phyloP scores from a whole-genome alignment of 192 early-diverging fungal species.

The Coemansia sp. region DNA sequence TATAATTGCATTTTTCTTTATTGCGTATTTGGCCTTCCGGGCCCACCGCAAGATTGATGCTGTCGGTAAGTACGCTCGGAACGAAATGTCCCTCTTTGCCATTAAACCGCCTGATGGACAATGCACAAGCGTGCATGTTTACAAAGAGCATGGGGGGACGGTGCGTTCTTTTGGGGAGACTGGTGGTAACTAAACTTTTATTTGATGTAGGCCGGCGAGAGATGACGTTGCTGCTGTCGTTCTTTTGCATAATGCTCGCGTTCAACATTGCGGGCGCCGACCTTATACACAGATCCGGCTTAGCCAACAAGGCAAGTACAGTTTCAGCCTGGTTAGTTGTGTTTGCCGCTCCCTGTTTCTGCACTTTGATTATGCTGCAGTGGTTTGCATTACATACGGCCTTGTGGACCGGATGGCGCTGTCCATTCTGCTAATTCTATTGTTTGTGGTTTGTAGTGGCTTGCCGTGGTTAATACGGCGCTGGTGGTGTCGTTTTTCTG shows the following conservation, averaged over 20 bases:
- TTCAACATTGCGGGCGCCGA: constrained; percentile 46
- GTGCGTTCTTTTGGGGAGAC: no score
- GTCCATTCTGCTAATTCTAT: constrained; percentile 2
- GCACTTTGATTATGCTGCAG: constrained; percentile 6
- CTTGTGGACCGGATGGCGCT: constrained; percentile 6
- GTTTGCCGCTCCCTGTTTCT: background rate
- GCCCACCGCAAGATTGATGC: constrained; percentile 52
- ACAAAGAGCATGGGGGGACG: no score
- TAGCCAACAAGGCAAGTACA: constrained; percentile 41
- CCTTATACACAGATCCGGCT: constrained; percentile 24
- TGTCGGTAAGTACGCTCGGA: constrained; percentile 42
- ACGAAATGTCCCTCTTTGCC: background rate
- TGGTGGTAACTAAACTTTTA: background rate
- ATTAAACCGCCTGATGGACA: background rate
- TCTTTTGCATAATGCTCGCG: constrained; percentile 40
- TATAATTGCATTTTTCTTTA: constrained; percentile 41
- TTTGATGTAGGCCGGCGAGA: constrained; percentile 51
- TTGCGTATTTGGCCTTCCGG: constrained; percentile 41
- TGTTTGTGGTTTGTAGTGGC: constrained; percentile 28
- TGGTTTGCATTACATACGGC: constrained; percentile 1
- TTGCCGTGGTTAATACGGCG: constrained; percentile 48
- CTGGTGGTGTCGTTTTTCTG: constrained; percentile 51
- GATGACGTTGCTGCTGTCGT: constrained; percentile 44
- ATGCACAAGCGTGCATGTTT: no score
- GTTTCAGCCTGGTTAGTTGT: background rate